Base-by-base conservation (phyloP, 2,329 filamentous ascomycete species). In the Venturia aucupariae region DNA sequence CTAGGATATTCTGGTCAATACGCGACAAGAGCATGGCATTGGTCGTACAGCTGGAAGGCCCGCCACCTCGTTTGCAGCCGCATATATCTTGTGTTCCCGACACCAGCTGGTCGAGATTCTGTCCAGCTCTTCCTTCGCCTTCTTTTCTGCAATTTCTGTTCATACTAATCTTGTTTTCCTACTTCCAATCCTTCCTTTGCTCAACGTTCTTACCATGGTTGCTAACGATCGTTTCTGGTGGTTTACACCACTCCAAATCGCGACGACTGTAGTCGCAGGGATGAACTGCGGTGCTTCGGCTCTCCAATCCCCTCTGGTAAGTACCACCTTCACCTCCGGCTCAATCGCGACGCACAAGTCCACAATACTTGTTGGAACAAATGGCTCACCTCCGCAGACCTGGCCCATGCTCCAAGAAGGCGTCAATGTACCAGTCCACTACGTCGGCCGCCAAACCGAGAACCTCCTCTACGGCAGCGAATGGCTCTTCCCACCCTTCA, bases 391-490 rank as follows among this genome's bases (percentile, higher is more conserved):
- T n/a, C 27, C 15, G n/a, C 17, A 57, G 51, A 57, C 51, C 8
- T 57, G 51, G 51, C 51, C 51, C 19, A 57, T 57, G 51, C 51
- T 57, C 17, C 51, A 57, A 57, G 51, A 57, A 57, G 30, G 30
- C 51, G 4, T 57, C 27, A 17, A 35, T 19, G 27, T 57, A 1
- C 51, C 51, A 11, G 8, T 57, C 17, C 51, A 57, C 51, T 35
- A 35, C 30, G 51, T 35, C 51, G 51, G 51, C 30, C 51, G 51
- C 15, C 51, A 57, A 11, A 57, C 51, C 30, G 30, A 57, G 11
- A 57, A 57, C 27, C 51, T 57, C 17, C 51, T 57, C 30, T 15
- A 11, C 27, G 51, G 51, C 30, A 57, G 51, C 27, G 51, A 57
- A 57, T 57, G 35, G 27, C 51, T 57, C 30, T 57, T 57, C 51